A percentile compares a stretch with the other conserved stretches of the same genome.
These are phyloP conservation scores for Drechslerella dactyloides DNA, from an alignment of 2,329 filamentous ascomycete genomes.

Conservation along the genomic window DNA sequence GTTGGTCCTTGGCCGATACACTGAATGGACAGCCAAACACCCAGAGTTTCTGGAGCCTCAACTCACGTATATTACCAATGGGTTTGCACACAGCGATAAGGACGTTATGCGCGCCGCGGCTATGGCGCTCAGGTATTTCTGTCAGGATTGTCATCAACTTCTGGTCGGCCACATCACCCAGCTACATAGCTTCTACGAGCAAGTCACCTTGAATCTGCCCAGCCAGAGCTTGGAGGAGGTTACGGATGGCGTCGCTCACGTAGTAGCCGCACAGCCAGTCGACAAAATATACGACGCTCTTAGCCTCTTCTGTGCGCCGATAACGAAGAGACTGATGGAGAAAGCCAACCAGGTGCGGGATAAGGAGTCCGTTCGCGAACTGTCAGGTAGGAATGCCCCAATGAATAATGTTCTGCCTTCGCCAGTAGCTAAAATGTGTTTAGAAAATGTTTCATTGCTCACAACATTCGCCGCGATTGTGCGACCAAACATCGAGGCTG, in stretches of 20 bases:
- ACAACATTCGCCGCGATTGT: constrained; percentile 84
- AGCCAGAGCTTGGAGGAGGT: constrained; percentile 90
- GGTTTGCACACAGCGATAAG: constrained; percentile 84
- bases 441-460: constrained; percentile 87
- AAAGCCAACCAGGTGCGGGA: constrained; percentile 85
- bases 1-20: constrained; percentile 95
- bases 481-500: constrained; percentile 74
- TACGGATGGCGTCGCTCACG: constrained; percentile 90
- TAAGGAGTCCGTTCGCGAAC: constrained; percentile 80
- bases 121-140: constrained; percentile 95
- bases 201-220: constrained; percentile 83
- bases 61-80: constrained; percentile 92
- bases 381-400: constrained; percentile 71
- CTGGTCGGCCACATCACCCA: constrained; percentile 82
- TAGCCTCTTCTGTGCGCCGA: constrained; percentile 90
- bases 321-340: constrained; percentile 81
- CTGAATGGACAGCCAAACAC: constrained; percentile 95
- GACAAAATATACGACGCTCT: constrained; percentile 81
- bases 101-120: constrained; percentile 92
- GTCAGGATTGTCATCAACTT: constrained; percentile 87
- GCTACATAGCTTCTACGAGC: constrained; percentile 89
- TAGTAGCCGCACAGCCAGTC: constrained; percentile 83
- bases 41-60: constrained; percentile 90
- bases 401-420: neutral
- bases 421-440: constrained; percentile 46